Conservation (phyloP, 768 basidiomycete genomes). For the Podaxis pistillaris region DNA sequence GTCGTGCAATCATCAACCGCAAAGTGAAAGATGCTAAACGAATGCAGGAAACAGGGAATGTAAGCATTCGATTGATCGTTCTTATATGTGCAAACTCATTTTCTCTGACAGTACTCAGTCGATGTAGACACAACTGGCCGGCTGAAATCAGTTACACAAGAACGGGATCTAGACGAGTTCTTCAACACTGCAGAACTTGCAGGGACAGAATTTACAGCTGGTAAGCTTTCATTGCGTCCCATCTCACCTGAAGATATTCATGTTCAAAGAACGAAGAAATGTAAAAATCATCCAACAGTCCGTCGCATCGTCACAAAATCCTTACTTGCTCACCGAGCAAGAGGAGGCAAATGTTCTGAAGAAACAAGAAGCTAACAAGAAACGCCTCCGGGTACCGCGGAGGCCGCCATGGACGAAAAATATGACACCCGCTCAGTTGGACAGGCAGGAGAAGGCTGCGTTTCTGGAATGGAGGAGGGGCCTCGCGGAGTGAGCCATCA, state of each 20-base stretch:
- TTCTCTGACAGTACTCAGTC: conserved; percentile 60
- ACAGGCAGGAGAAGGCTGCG: conserved; percentile 83
- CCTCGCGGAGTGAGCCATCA: conserved; percentile 74
- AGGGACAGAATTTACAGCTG: conserved; percentile 94
- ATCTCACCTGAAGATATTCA: background rate
- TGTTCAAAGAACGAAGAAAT: conserved; percentile 65
- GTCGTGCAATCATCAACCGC: conserved; percentile 93
- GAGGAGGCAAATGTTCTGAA: conserved; percentile 76
- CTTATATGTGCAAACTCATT: conserved; percentile 10
- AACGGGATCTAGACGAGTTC: conserved; percentile 94
- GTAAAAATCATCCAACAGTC: conserved; percentile 73
- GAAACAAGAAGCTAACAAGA: conserved; percentile 73
- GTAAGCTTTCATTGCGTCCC: conserved; percentile 39
- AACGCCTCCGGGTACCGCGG: conserved; percentile 81
- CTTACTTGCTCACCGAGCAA: conserved; percentile 78
- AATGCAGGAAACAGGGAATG: conserved; percentile 63
- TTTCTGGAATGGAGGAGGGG: conserved; percentile 94
- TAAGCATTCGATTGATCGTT: conserved; percentile 31
- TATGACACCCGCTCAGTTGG: conserved; percentile 76
- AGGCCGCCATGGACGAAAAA: conserved; percentile 86
- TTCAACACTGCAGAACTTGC: conserved; percentile 93
- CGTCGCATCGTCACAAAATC: conserved; percentile 62
- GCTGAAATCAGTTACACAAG: conserved; percentile 92
- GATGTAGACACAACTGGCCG: conserved; percentile 67
- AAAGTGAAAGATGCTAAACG: conserved; percentile 74